A percentile compares a stretch with the other conserved stretches of the same genome.
These are phyloP conservation scores for Colletotrichum paranaense DNA, from an alignment of 2,329 filamentous ascomycete genomes.

Conservation along the genomic window DNA sequence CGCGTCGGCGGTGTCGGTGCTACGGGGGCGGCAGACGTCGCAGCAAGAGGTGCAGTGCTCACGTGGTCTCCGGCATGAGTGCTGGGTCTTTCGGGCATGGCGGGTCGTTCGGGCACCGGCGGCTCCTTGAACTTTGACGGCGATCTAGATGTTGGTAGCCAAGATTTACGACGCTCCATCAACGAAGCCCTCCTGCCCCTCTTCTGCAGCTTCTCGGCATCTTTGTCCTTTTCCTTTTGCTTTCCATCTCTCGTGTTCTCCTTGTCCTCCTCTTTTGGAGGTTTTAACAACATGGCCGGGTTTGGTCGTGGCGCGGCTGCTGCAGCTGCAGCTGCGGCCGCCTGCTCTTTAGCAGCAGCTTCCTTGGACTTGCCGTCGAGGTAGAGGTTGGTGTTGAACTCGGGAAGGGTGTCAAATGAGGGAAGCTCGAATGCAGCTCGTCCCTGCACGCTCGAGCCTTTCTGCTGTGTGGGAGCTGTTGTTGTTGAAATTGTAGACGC, in stretches of 20 bases:
- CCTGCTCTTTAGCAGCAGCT: conserved; percentile 42
- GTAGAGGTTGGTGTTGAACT: conserved; percentile 59
- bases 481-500: conserved; percentile 1
- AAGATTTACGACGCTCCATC: conserved; percentile 62
- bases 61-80: conserved; percentile 33
- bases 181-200: conserved; percentile 56
- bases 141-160: conserved; percentile 61
- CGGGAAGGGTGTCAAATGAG: conserved; percentile 62
- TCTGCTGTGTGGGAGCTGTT: conserved; percentile 33
- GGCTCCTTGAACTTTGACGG: conserved; percentile 48
- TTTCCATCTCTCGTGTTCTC: conserved; percentile 30
- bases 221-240: conserved; percentile 29
- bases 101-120: conserved; percentile 40
- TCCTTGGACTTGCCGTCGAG: conserved; percentile 45
- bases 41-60: conserved; percentile 13
- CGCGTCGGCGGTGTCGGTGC: conserved; percentile 31
- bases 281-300: conserved; percentile 15
- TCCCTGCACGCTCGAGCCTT: conserved; percentile 39
- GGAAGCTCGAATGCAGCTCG: conserved; percentile 62
- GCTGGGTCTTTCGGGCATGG: conserved; percentile 35
- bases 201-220: conserved; percentile 16
- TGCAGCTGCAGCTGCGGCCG: not conserved
- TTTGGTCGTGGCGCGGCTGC: not conserved
- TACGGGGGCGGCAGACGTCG: conserved; percentile 18
- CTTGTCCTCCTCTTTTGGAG: conserved; percentile 27